A percentile compares a stretch with the other conserved stretches of the same genome.
Conservation (phyloP, 2,329 filamentous ascomycete genomes). For the Aureobasidium subglaciale region DNA sequence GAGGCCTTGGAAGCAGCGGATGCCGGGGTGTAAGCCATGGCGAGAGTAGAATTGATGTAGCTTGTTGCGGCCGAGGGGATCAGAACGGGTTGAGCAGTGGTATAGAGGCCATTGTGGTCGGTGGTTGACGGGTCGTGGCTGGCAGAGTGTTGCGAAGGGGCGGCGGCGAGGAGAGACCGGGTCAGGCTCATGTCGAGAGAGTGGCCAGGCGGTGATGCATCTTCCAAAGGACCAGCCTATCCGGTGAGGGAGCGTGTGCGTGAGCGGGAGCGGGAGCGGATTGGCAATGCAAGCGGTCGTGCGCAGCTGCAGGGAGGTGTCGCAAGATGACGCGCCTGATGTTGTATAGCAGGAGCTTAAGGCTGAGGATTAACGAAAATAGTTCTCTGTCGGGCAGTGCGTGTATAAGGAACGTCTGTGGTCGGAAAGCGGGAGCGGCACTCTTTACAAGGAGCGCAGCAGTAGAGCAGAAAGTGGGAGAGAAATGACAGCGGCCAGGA, state of each 20-base stretch:
- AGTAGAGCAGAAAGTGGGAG: not conserved
- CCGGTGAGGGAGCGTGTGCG: not conserved
- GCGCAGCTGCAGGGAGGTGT: slow-evolving; percentile 1
- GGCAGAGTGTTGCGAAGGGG: not conserved
- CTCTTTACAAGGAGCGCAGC: not conserved
- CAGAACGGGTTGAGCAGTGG: not conserved
- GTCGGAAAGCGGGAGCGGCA: not conserved
- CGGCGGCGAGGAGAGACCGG: not conserved
- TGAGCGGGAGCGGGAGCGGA: not conserved
- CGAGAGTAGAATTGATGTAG: slow-evolving; percentile 11
- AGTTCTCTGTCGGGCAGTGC: not conserved
- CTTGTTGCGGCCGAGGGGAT: not conserved
- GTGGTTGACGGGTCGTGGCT: not conserved
- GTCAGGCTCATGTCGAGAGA: slow-evolving; percentile 13
- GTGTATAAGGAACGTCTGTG: not conserved
- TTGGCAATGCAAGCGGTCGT: slow-evolving; percentile 1
- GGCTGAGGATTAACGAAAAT: slow-evolving; percentile 8
- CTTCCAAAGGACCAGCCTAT: slow-evolving; percentile 14
- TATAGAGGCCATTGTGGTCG: not conserved
- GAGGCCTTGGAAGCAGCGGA: slow-evolving; percentile 30
- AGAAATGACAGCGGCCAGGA: not conserved
- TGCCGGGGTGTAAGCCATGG: slow-evolving; percentile 23
- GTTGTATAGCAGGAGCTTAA: not conserved
- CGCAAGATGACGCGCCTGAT: not conserved
- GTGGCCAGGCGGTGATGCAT: slow-evolving; percentile 10